Evolutionary conservation across 2,329 filamentous ascomycete genomes (phyloP).

Genomic region (Ploettnerulaceae sp.): DNA sequence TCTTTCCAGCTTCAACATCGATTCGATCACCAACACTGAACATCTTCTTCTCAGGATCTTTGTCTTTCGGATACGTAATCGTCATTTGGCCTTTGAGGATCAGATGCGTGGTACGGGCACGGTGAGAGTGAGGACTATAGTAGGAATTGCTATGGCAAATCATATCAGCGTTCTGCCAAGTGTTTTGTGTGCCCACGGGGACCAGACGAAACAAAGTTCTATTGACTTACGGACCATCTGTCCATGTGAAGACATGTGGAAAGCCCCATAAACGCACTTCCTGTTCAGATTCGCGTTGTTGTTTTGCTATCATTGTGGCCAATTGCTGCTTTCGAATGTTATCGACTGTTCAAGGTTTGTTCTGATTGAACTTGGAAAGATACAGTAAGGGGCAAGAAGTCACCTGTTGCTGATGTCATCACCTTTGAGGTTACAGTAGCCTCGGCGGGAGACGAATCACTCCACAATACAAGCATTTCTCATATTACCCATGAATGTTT

Average conservation of each 20-base stretch:
- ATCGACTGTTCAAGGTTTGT: too few relatives aligned
- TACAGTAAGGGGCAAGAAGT: too few relatives aligned
- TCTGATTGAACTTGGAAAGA: too few relatives aligned
- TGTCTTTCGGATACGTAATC: conserved; percentile 60
- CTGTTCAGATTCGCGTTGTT: conserved; percentile 47
- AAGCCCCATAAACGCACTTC: conserved; percentile 68
- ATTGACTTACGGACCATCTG: conserved; percentile 57
- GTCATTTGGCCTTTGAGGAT: conserved; percentile 61
- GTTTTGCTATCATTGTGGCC: conserved; percentile 33
- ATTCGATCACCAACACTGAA: conserved; percentile 57
- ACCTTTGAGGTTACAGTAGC: too few relatives aligned
- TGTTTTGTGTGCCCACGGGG: conserved; percentile 7
- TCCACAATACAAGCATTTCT: too few relatives aligned
- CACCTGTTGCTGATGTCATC: too few relatives aligned
- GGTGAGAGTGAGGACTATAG: conserved; percentile 64
- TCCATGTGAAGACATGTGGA: conserved; percentile 65
- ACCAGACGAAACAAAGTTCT: neutral
- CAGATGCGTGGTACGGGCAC: conserved; percentile 62
- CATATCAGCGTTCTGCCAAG: conserved; percentile 21
- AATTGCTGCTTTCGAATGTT: too few relatives aligned
- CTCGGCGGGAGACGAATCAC: too few relatives aligned
- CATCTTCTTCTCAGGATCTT: conserved; percentile 48
- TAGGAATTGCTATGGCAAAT: conserved; percentile 52
- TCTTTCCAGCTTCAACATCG: conserved; percentile 58
- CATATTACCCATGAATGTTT: too few relatives aligned